Conservation (phyloP, 2,329 filamentous ascomycete genomes). For the Teratosphaeria zuluensis region DNA sequence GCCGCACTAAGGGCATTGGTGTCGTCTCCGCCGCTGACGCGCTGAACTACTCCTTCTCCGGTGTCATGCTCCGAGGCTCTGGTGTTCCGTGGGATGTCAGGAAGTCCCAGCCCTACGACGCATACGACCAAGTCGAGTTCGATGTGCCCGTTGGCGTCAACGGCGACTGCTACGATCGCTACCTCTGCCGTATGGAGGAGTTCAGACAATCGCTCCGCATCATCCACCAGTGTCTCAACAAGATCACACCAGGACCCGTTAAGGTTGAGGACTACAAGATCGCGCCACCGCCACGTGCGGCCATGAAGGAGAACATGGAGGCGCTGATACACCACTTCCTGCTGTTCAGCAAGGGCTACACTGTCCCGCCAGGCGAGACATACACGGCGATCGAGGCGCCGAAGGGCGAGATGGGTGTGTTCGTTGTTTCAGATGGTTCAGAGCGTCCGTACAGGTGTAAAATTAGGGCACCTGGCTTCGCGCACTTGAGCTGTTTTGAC, state of each 20-base stretch:
- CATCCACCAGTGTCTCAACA: conserved; percentile 97
- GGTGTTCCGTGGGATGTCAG: conserved; percentile 94
- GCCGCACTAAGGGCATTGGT: conserved; percentile 77
- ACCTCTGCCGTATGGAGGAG: conserved; percentile 98
- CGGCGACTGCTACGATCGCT: conserved; percentile 98
- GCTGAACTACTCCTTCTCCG: conserved; percentile 93
- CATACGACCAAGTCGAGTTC: conserved; percentile 96
- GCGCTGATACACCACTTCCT: conserved; percentile 98
- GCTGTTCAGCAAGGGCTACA: conserved; percentile 96
- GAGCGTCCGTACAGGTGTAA: conserved; percentile 97
- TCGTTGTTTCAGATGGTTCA: conserved; percentile 87
- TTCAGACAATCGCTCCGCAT: conserved; percentile 97
- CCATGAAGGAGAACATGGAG: conserved; percentile 99
- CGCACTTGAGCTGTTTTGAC: conserved; percentile 88
- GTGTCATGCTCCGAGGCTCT: conserved; percentile 95
- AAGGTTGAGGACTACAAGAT: conserved; percentile 99
- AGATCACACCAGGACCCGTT: conserved; percentile 92
- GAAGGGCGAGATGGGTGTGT: conserved; percentile 99
- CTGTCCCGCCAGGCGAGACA: conserved; percentile 92
- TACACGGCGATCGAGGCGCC: conserved; percentile 98
- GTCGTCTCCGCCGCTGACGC: conserved; percentile 86
- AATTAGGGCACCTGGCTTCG: conserved; percentile 93
- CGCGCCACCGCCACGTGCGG: conserved; percentile 83
- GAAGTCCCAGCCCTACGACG: conserved; percentile 94
- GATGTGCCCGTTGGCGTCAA: conserved; percentile 94